These are phyloP conservation scores for Tolypocladium inflatum DNA, from an alignment of 2,329 filamentous ascomycete genomes.

Conservation along the genomic window DNA sequence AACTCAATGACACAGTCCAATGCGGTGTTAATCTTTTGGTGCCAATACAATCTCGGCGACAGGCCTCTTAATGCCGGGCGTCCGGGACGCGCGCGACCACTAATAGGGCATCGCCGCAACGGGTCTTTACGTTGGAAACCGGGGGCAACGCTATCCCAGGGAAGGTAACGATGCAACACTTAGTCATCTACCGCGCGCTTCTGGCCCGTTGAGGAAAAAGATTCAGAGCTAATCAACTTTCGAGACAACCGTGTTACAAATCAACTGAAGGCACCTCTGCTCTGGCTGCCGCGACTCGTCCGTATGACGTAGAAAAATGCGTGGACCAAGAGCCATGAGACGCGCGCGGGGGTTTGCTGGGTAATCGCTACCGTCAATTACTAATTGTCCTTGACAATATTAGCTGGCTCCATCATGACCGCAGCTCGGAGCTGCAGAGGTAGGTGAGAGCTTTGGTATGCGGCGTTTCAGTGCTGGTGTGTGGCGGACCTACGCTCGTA, in stretches of 20 bases:
- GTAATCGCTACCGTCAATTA: background rate
- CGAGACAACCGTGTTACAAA: background rate
- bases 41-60: background rate
- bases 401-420: background rate
- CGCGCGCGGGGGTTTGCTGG: background rate
- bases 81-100: background rate
- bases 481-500: background rate
- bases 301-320: no score
- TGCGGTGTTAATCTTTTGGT: background rate
- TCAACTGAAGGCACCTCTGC: background rate
- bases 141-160: no score
- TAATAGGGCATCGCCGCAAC: background rate
- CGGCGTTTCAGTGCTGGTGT: background rate
- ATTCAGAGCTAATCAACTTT: no score
- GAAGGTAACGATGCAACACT: background rate
- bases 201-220: no score
- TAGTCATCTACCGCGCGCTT: constrained; percentile 6
- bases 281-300: no score
- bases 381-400: background rate
- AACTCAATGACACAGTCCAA: no score
- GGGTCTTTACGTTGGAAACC: no score
- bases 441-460: no score
- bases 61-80: background rate
- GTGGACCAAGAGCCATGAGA: no score
- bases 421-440: background rate